Percentiles rank a stretch among this genome's conserved stretches.
phyloP scores from a whole-genome alignment of 2,329 filamentous ascomycete genomes.

The Microdochium paspali region DNA sequence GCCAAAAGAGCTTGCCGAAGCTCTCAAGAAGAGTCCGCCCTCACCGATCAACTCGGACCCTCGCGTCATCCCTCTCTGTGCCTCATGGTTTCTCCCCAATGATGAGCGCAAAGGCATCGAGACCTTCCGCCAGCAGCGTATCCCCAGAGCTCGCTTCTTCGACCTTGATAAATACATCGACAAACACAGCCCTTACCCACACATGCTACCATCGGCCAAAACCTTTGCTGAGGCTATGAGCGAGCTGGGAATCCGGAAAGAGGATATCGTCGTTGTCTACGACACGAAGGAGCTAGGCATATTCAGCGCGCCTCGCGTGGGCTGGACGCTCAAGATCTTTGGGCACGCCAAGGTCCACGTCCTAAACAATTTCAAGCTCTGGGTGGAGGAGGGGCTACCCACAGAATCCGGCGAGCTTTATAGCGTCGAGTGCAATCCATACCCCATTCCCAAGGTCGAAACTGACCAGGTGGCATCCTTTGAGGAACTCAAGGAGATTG shows the following conservation, averaged over 20 bases:
- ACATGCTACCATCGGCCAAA: slow-evolving; percentile 83
- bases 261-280: slow-evolving; percentile 91
- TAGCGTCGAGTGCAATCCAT: slow-evolving; percentile 54
- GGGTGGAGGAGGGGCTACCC: slow-evolving; percentile 75
- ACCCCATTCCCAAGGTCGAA: slow-evolving; percentile 54
- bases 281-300: slow-evolving; percentile 87
- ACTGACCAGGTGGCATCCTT: slow-evolving; percentile 64
- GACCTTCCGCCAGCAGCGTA: slow-evolving; percentile 71
- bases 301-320: slow-evolving; percentile 87
- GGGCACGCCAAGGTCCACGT: slow-evolving; percentile 84
- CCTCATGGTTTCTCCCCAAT: slow-evolving; percentile 94
- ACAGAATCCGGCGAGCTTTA: slow-evolving; percentile 72
- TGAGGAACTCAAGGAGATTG: slow-evolving; percentile 73
- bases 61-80: slow-evolving; percentile 80
- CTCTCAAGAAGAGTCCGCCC: slow-evolving; percentile 72
- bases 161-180: slow-evolving; percentile 91
- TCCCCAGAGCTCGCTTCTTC: slow-evolving; percentile 89
- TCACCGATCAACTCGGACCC: slow-evolving; percentile 74
- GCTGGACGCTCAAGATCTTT: slow-evolving; percentile 86
- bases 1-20: slow-evolving; percentile 71
- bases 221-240: slow-evolving; percentile 84
- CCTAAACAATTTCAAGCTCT: slow-evolving; percentile 92
- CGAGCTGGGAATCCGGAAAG: slow-evolving; percentile 72
- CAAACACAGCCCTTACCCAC: slow-evolving; percentile 78
- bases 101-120: slow-evolving; percentile 74